Conservation (phyloP, 2,329 filamentous ascomycete species). For the Pseudogymnoascus sp. region DNA sequence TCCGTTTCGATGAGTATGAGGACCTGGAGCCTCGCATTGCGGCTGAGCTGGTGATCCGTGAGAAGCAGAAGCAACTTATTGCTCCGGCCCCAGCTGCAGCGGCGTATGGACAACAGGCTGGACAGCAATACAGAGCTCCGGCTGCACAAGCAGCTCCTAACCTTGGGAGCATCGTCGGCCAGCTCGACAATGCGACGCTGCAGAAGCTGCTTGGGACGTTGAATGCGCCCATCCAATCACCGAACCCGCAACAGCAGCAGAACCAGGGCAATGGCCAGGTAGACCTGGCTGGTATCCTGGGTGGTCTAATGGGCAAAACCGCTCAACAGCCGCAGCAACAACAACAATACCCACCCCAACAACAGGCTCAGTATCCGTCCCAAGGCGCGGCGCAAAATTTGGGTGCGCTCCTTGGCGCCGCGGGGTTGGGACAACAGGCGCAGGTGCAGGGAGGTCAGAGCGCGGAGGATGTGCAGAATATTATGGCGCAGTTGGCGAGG, state of each 20-base stretch:
- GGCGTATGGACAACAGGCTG: conserved; percentile 28
- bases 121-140: conserved; percentile 28
- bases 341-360: conserved; percentile 22
- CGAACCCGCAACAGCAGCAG: conserved; percentile 15
- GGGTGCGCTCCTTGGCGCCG: conserved; percentile 20
- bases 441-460: conserved; percentile 26
- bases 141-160: conserved; percentile 37
- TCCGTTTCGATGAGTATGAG: conserved; percentile 80
- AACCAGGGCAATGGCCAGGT: conserved; percentile 19
- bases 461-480: conserved; percentile 56
- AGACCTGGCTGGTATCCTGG: conserved; percentile 26
- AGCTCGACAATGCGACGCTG: conserved; percentile 60
- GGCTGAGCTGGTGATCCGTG: conserved; percentile 69
- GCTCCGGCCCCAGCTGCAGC: conserved; percentile 26
- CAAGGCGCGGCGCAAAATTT: conserved; percentile 21
- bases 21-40: conserved; percentile 71
- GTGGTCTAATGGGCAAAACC: conserved; percentile 19
- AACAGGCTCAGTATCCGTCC: conserved; percentile 23
- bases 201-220: conserved; percentile 59
- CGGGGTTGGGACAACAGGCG: conserved; percentile 14
- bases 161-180: conserved; percentile 55
- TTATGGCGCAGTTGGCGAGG: conserved; percentile 63
- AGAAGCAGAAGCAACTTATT: conserved; percentile 44
- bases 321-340: conserved; percentile 27
- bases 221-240: conserved; percentile 19